phyloP scores from a whole-genome alignment of 305 asterid species.

The Plantago coronopus region DNA sequence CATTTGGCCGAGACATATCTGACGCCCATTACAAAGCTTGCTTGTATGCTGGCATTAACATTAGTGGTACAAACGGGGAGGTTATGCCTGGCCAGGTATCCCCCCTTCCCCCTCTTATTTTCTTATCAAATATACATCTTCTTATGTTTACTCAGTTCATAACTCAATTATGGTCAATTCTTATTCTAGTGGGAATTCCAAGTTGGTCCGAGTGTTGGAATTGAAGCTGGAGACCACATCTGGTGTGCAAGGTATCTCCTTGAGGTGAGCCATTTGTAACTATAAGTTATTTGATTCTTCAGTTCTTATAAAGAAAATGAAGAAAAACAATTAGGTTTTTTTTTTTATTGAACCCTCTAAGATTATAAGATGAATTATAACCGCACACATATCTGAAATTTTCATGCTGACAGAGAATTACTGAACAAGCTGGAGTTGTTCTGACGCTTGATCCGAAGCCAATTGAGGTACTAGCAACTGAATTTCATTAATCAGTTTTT shows the following conservation, averaged over 20 bases:
- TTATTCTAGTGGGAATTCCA: conserved; percentile 89
- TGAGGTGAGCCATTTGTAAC: conserved; percentile 49
- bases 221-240: conserved; percentile 91
- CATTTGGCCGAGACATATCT: conserved; percentile 91
- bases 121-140: too few relatives aligned
- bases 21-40: conserved; percentile 98
- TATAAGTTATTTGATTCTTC: too few relatives aligned
- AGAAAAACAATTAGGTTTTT: background rate
- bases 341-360: background rate
- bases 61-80: conserved; percentile 95
- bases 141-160: background rate
- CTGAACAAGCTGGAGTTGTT: conserved; percentile 96
- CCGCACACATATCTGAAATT: conserved; percentile 15
- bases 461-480: conserved; percentile 49
- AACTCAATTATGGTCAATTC: conserved; percentile 1
- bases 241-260: conserved; percentile 95
- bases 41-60: conserved; percentile 92
- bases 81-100: conserved; percentile 98
- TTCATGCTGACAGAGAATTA: conserved; percentile 63
- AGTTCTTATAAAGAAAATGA: background rate
- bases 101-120: conserved; percentile 7
- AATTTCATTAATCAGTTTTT: background rate
- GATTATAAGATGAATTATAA: background rate
- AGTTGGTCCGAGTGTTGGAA: conserved; percentile 96
- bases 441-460: conserved; percentile 94